Base-by-base conservation (phyloP, 768 basidiomycete species). In the Lyophyllum shimeji region DNA sequence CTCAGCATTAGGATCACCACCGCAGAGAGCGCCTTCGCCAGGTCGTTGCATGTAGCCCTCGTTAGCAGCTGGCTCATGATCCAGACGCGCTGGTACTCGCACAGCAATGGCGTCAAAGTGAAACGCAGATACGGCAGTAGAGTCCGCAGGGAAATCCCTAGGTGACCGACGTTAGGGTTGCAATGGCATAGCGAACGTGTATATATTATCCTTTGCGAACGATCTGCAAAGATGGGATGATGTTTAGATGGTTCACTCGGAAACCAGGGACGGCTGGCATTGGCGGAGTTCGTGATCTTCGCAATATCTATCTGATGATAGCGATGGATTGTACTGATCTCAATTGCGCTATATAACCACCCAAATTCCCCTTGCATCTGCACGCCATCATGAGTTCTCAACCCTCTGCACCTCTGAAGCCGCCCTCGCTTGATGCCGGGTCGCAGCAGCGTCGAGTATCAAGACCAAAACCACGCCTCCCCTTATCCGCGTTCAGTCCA, bases 401-500 rank as follows among this genome's bases (percentile, higher is more conserved):
- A n/a, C 13, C 50, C 23, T 42, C 62, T 44, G 56, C 57, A 23
- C 58, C 65, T 42, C 54, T 65, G 23, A 63, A 68, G 15, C 71
- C 72, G 37, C 63, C 69, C 17, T 77, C 80, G 12, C 80, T 79
- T 25, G 73, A 76, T 42, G 71, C 79, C 53, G 71, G 71, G 17
- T 62, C 71, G 12, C 82, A 85, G 12, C 82, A 85, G 60, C 84
- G 86, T 64, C 90, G 82, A 67, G 82, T 79, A 23, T 78, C 78
- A 25, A 89, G 84, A 67, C 74, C 81, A 20, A 82, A 85, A 4
- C 92, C 91, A 7, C 81, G 78, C 45, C 82, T 94, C 12, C 90
- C 90, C 0, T 68, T 85, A 23, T 90, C 90, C 11, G 91, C 84
- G 0, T 93, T 93, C 68, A 82, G 77, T 24, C 83, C 89, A 0